A percentile compares a stretch with the other conserved stretches of the same genome.
Conservation (phyloP, 2,329 filamentous ascomycete species). For the Lachnellula suecica region DNA sequence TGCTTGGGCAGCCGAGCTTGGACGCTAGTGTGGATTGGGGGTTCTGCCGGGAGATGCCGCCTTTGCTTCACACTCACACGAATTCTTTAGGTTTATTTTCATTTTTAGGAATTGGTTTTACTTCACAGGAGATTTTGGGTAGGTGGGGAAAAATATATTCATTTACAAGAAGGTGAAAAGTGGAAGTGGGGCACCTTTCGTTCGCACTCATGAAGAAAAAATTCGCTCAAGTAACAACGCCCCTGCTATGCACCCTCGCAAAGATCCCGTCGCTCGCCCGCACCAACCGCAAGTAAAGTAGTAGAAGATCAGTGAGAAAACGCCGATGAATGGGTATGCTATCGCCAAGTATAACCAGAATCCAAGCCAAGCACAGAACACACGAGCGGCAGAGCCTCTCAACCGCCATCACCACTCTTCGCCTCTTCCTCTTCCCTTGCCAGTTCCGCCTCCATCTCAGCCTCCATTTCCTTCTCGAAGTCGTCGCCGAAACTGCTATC, state of each 20-base stretch:
- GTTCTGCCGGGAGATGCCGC: neutral
- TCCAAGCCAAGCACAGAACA: conserved; percentile 2
- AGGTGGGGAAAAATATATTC: neutral
- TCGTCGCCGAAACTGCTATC: conserved; percentile 53
- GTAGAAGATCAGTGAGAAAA: no score
- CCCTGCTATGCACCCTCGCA: conserved; percentile 6
- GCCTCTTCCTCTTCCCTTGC: conserved; percentile 2
- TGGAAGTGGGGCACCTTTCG: no score
- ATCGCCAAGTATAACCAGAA: neutral
- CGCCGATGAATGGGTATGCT: neutral
- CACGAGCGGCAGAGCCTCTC: conserved; percentile 14
- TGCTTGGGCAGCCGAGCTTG: neutral
- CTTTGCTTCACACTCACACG: neutral
- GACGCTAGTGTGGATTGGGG: neutral
- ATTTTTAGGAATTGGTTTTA: no score
- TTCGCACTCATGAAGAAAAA: no score
- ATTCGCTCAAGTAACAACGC: neutral
- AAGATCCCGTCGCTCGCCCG: neutral
- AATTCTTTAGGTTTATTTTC: neutral
- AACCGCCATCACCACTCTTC: conserved; percentile 5
- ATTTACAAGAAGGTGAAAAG: neutral
- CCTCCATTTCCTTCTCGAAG: conserved; percentile 36
- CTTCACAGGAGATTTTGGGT: no score
- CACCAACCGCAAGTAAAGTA: neutral
- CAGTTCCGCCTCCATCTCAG: conserved; percentile 26